phyloP scores from a whole-genome alignment of 1,284 basidiomycete species.

The Meira miltonrushii region DNA sequence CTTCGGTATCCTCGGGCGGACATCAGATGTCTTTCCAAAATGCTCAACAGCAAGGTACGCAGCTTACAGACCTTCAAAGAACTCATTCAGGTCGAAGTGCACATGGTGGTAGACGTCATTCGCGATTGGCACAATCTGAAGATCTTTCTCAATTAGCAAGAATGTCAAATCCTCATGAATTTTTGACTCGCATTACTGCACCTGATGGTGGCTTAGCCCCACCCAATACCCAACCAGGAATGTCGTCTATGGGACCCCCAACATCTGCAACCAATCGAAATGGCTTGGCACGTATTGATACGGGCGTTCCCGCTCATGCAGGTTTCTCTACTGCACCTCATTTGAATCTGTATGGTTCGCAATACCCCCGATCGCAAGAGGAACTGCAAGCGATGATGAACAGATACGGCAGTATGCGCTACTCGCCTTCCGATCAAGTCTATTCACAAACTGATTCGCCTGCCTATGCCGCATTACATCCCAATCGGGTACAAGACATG shows the following conservation, averaged over 20 bases:
- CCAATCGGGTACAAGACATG: constrained; percentile 14
- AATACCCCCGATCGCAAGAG: constrained; percentile 26
- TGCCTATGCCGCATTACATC: constrained; percentile 15
- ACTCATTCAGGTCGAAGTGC: constrained; percentile 4
- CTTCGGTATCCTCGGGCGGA: background rate
- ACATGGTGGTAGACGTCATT: constrained; percentile 20
- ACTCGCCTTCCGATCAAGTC: background rate
- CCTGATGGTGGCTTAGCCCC: constrained; percentile 41
- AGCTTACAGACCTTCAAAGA: background rate
- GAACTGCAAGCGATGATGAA: background rate
- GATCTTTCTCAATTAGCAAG: constrained; percentile 31
- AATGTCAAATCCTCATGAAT: constrained; percentile 28
- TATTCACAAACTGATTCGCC: constrained; percentile 26
- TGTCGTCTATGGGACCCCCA: constrained; percentile 12
- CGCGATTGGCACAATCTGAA: constrained; percentile 32
- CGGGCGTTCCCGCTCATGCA: background rate
- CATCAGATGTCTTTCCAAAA: background rate
- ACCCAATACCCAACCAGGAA: constrained; percentile 13
- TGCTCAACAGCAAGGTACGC: background rate
- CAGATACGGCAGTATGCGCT: background rate
- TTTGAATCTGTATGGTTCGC: constrained; percentile 23
- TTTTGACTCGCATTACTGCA: constrained; percentile 34
- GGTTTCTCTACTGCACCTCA: constrained; percentile 15
- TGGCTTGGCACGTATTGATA: background rate
- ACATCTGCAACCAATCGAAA: background rate